A percentile compares a stretch with the other conserved stretches of the same genome.
phyloP scores from a whole-genome alignment of 2,329 filamentous ascomycete genomes.

The Colletotrichum gloeosporioides region DNA sequence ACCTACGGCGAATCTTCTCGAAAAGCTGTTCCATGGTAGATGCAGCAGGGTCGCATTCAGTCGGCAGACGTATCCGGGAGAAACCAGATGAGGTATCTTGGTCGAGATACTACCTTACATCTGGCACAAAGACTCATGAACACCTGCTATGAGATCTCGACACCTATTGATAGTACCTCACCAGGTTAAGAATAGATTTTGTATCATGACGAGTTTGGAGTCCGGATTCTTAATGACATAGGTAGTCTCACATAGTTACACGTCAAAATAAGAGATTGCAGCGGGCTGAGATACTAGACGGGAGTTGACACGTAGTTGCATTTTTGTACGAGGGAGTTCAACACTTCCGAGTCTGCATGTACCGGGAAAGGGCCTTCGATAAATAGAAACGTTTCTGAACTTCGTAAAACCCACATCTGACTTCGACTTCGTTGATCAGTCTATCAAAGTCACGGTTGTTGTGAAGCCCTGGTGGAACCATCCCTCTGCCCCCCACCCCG shows the following conservation, averaged over 20 bases:
- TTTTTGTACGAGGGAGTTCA: neutral
- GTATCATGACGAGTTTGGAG: neutral
- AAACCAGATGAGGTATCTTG: neutral
- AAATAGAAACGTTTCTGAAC: neutral
- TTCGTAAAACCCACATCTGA: neutral
- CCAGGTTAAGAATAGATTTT: neutral
- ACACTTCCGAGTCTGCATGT: neutral
- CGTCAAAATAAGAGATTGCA: neutral
- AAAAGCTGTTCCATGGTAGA: neutral
- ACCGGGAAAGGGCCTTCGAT: neutral
- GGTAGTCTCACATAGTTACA: neutral
- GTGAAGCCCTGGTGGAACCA: neutral
- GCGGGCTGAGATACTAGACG: neutral
- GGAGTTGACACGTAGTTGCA: neutral
- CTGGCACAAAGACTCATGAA: neutral
- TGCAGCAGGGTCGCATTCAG: neutral
- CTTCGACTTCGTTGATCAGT: neutral
- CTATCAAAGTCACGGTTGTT: neutral
- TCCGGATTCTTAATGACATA: fast-evolving
- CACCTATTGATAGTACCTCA: neutral
- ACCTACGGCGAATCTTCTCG: neutral
- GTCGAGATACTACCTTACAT: neutral
- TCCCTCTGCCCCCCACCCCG: neutral
- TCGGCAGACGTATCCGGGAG: neutral
- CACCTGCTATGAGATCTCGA: neutral